Evolutionary conservation across 2,329 filamentous ascomycete genomes (phyloP).

Genomic region (Trichoderma gracile): DNA sequence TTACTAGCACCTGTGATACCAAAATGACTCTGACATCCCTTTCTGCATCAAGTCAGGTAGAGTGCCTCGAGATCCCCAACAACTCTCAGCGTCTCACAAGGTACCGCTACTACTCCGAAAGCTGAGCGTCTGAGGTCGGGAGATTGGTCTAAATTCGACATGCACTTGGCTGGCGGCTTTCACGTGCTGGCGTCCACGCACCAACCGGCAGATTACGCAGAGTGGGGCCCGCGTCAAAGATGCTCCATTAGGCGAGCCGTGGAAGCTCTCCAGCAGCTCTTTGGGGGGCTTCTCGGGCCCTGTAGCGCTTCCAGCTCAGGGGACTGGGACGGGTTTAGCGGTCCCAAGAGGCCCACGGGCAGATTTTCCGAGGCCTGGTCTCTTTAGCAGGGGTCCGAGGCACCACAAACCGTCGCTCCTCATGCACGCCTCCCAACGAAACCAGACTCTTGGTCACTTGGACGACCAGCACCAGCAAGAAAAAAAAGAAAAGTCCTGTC

Average conservation of each 20-base stretch:
- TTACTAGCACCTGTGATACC: neutral
- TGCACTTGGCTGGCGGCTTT: conserved; percentile 13
- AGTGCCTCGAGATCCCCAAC: neutral
- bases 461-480: neutral
- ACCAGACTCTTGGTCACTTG: conserved; percentile 25
- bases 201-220: conserved; percentile 8
- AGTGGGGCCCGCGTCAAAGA: conserved; percentile 14
- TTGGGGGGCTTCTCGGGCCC: conserved; percentile 4
- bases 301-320: conserved; percentile 24
- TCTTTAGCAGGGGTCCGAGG: conserved; percentile 21
- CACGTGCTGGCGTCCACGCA: conserved; percentile 18
- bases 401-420: conserved; percentile 20
- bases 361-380: conserved; percentile 26
- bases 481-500: conserved; percentile 10
- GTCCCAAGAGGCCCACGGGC: conserved; percentile 19
- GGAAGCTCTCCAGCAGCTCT: conserved; percentile 15
- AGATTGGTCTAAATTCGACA: neutral
- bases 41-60: neutral
- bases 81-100: neutral
- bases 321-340: conserved; percentile 1
- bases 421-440: conserved; percentile 28
- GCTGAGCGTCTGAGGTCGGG: neutral
- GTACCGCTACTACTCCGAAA: conserved; percentile 5
- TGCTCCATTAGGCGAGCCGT: conserved; percentile 7
- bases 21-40: neutral